Percentiles rank a stretch among this genome's conserved stretches.
Conservation (phyloP, 176 grass and related monocot genomes). For the Rhynchospora pubera region DNA sequence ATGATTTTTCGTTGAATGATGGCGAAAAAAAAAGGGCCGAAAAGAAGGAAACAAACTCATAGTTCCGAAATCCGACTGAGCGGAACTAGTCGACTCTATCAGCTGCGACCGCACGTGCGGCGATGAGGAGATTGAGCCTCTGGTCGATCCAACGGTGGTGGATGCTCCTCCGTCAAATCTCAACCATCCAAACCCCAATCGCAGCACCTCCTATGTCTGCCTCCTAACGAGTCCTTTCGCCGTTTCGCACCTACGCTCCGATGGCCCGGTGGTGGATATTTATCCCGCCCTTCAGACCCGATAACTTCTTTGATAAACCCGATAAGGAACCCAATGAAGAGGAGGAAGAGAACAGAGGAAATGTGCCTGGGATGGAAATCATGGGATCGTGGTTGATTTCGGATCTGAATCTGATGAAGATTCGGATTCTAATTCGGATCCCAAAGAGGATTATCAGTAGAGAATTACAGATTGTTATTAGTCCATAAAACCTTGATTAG, state of each 20-base stretch:
- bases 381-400: too few species aligned
- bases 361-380: not conserved
- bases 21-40: too few species aligned
- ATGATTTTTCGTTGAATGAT: too few species aligned
- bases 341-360: not conserved
- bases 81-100: not conserved
- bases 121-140: not conserved
- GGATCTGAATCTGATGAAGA: too few species aligned
- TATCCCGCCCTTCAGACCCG: constrained; percentile 30
- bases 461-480: too few species aligned
- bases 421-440: too few species aligned
- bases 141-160: not conserved
- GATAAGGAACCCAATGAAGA: constrained; percentile 12
- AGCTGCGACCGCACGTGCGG: not conserved
- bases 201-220: too few species aligned
- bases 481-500: too few species aligned
- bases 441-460: too few species aligned
- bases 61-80: too few species aligned
- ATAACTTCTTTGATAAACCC: constrained; percentile 41
- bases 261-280: constrained; percentile 52
- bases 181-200: not conserved
- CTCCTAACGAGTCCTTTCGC: too few species aligned
- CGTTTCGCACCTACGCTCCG: constrained; percentile 11
- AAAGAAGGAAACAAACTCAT: too few species aligned
- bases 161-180: not conserved